These are phyloP conservation scores for Tylopilus subfusipes DNA, from an alignment of 768 basidiomycete genomes.

Conservation along the genomic window DNA sequence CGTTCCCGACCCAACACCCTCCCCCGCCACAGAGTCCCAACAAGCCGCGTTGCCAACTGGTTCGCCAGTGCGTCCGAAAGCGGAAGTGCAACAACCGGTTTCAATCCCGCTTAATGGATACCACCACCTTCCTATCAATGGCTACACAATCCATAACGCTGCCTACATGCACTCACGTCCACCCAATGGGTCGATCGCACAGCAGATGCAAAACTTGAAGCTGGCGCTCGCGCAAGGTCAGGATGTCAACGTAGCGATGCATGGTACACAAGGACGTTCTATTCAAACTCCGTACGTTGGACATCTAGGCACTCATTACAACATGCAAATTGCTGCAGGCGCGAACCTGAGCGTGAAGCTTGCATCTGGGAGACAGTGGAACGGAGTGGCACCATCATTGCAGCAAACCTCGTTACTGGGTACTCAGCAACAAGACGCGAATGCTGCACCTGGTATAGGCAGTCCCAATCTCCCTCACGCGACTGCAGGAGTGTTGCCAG, in stretches of 20 bases:
- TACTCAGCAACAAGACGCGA: constrained; percentile 26
- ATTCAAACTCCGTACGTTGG: constrained; percentile 33
- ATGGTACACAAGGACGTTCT: constrained; percentile 35
- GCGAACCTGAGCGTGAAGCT: constrained; percentile 37
- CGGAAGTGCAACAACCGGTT: constrained; percentile 43
- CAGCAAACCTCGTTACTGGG: constrained; percentile 24
- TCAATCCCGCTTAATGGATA: constrained; percentile 44
- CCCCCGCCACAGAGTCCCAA: constrained; percentile 21
- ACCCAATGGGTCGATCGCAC: constrained; percentile 43
- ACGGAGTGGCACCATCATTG: constrained; percentile 22
- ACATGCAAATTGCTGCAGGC: constrained; percentile 23
- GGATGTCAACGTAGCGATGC: constrained; percentile 37
- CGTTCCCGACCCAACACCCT: constrained; percentile 9
- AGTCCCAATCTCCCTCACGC: constrained; percentile 36
- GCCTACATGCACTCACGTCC: constrained; percentile 36
- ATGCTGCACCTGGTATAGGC: constrained; percentile 24
- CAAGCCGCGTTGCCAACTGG: constrained; percentile 21
- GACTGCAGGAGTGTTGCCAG: constrained; percentile 36
- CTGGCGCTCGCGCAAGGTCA: constrained; percentile 46
- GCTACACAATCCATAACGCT: constrained; percentile 34
- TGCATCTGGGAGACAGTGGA: constrained; percentile 39
- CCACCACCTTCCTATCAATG: constrained; percentile 45
- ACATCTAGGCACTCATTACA: constrained; percentile 31
- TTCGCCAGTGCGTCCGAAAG: constrained; percentile 48
- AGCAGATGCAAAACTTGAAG: constrained; percentile 62